Conservation (phyloP, 106 monocot genomes). For the Acanthochlamys bracteata region DNA sequence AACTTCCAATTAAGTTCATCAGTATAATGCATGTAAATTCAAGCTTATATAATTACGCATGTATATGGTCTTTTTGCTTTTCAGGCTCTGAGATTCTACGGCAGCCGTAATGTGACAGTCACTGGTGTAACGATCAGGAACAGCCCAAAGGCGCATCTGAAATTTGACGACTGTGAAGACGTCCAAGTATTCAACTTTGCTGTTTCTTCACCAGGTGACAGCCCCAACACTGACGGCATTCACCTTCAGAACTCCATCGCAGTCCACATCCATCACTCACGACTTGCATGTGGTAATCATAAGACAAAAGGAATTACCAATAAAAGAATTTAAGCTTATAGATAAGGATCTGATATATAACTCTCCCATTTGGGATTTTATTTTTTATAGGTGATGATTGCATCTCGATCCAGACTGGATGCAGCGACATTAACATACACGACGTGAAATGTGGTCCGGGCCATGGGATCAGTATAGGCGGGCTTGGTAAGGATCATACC, state of each 20-base stretch:
- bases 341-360: too few species aligned
- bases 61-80: too few species aligned
- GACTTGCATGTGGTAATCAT: slow-evolving; percentile 33
- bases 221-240: slow-evolving; percentile 60
- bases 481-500: slow-evolving; percentile 29
- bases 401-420: slow-evolving; percentile 46
- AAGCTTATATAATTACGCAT: too few species aligned
- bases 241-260: slow-evolving; percentile 40
- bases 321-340: too few species aligned
- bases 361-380: too few species aligned
- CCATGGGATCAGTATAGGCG: slow-evolving; percentile 54
- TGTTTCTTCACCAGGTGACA: slow-evolving; percentile 47
- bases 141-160: slow-evolving; percentile 50
- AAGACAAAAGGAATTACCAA: neutral
- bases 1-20: too few species aligned
- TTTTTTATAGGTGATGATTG: slow-evolving; percentile 38
- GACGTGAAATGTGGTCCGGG: slow-evolving; percentile 46
- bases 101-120: slow-evolving; percentile 32
- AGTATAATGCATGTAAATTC: too few species aligned
- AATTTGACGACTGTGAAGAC: slow-evolving; percentile 39
- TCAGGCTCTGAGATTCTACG: slow-evolving; percentile 53
- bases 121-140: slow-evolving; percentile 45
- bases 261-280: slow-evolving; percentile 26
- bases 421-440: slow-evolving; percentile 23
- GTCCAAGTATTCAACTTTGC: slow-evolving; percentile 31